phyloP scores from a whole-genome alignment of 23 red algal genomes.

The Gracilaria gracilis region DNA sequence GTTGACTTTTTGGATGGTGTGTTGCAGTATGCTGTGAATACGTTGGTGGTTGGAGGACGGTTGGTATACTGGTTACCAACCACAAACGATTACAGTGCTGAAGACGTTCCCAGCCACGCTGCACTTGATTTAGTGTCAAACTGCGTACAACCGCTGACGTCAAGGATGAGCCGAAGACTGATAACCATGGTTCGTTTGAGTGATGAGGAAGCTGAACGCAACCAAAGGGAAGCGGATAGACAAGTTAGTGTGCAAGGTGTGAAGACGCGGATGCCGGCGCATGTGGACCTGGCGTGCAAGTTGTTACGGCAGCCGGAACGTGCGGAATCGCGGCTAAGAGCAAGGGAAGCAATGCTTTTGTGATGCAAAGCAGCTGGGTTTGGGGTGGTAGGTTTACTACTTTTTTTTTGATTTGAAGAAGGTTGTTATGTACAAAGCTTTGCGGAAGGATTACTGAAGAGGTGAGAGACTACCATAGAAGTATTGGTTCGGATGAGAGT shows the following conservation, averaged over 20 bases:
- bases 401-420: neutral
- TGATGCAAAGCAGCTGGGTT: neutral
- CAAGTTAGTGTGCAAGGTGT: neutral
- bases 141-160: constrained; percentile 80
- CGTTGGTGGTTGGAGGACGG: constrained; percentile 72
- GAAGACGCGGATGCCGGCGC: constrained; percentile 37
- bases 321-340: constrained; percentile 51
- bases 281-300: constrained; percentile 64
- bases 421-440: neutral
- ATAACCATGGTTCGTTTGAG: constrained; percentile 74
- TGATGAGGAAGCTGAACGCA: constrained; percentile 18
- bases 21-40: constrained; percentile 72
- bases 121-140: constrained; percentile 60
- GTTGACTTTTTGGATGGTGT: constrained; percentile 77
- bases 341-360: constrained; percentile 39
- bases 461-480: constrained; percentile 11
- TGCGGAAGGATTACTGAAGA: neutral
- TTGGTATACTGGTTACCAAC: constrained; percentile 98
- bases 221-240: constrained; percentile 19
- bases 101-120: constrained; percentile 77
- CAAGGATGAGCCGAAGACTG: constrained; percentile 68
- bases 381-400: neutral
- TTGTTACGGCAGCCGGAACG: constrained; percentile 64
- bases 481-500: constrained; percentile 11
- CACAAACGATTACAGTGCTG: constrained; percentile 68